Evolutionary conservation across 192 early-diverging fungal species (phyloP), one percentile per base, ranked within the genome.

Genomic region (Glomus cerebriforme): DNA sequence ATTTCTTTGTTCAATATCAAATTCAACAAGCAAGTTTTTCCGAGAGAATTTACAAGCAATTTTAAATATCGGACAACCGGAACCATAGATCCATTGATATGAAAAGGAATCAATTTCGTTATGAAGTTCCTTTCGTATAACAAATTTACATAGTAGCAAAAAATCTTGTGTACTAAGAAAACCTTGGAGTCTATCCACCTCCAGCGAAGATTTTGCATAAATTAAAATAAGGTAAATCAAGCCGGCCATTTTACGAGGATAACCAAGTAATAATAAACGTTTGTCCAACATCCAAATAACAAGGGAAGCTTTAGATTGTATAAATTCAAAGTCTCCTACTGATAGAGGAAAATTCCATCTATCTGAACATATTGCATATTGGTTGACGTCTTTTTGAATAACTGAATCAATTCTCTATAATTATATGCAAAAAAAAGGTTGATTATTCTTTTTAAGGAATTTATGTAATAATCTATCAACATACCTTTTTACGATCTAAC

Each of bases 1-100:
- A 35, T 89, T 91, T 63, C 89, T 85, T 75, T 96, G 95, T 35
- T 84, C 85, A 87, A 96, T 91, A 58, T 86, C 88, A 76, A 99
- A 90, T 82, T 99, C 97, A 12, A 99, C 95, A 9, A 94, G 92
- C 90, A 98, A 93, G 83, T 97, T 97, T 86, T 97, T 98, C 49
- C 96, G 92, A 83, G 96, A 98, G 74, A 99, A 98, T 66, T 91
- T 85, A 77, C 94, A 96, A 24, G 78, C 77, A 58, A 97, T 91
- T 77, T 83, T 84, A 80, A 99, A 97, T 70, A 92, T 92, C 1
- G 98, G 98, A 79, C 92, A 95, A 6, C 96, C 97, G 47, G 93
- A 93, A 32, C 93, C 93, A 80, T 92, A 95, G 26, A 98, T 92
- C 97, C 98, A 98, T 85, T 98, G 96, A 27, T 95, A 93, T 12